Percentiles rank a stretch among this genome's conserved stretches.
Conservation (phyloP, 116 monocot genomes). For the Dioscorea cayenensis region DNA sequence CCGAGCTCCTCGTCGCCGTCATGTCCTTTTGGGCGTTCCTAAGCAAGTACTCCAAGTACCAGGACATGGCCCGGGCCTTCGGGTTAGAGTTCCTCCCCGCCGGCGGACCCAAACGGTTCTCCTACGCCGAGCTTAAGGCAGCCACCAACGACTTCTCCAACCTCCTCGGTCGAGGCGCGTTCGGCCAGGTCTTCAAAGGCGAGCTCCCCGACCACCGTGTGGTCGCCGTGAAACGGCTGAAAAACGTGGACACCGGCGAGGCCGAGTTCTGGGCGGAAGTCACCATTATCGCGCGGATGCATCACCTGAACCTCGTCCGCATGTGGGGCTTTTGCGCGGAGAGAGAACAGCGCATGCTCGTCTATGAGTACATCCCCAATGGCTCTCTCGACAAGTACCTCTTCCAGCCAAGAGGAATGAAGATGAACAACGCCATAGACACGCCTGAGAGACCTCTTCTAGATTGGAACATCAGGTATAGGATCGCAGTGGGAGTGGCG, state of each 20-base stretch:
- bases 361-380: constrained; percentile 77
- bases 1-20: constrained; percentile 52
- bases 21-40: constrained; percentile 67
- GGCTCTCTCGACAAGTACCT: constrained; percentile 68
- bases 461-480: constrained; percentile 60
- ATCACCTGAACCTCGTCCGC: constrained; percentile 72
- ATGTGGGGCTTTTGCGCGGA: constrained; percentile 91
- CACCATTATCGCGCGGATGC: constrained; percentile 72
- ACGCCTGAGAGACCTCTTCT: constrained; percentile 11
- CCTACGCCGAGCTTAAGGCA: constrained; percentile 55
- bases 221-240: constrained; percentile 60
- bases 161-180: constrained; percentile 53
- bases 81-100: constrained; percentile 58
- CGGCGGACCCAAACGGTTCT: constrained; percentile 59
- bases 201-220: constrained; percentile 47
- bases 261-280: constrained; percentile 76
- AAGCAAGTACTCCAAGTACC: constrained; percentile 58
- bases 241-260: constrained; percentile 35
- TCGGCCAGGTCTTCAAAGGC: constrained; percentile 60
- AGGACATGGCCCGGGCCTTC: constrained; percentile 64
- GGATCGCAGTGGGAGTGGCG: constrained; percentile 65
- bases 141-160: constrained; percentile 63
- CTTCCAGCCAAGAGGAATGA: constrained; percentile 11
- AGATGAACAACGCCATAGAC: background rate
- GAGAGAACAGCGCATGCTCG: constrained; percentile 62